phyloP scores from a whole-genome alignment of 2,329 filamentous ascomycete genomes.

The Lecanicillium sp. region DNA sequence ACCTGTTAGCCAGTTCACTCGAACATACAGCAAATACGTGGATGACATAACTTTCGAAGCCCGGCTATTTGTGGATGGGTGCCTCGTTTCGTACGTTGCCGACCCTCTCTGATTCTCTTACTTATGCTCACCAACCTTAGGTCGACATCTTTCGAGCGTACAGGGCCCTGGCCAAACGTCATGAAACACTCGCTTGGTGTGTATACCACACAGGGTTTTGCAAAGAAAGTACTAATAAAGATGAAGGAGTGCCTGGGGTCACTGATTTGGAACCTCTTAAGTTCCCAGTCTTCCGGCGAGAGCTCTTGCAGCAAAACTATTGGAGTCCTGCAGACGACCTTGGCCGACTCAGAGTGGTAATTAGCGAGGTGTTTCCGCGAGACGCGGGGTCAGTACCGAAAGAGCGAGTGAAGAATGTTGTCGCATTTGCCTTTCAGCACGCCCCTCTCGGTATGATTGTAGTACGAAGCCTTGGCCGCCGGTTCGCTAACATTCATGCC shows the following conservation, averaged over 20 bases:
- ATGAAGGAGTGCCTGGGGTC: too few relatives aligned
- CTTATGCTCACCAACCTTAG: conserved; percentile 23
- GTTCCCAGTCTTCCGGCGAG: conserved; percentile 66
- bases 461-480: background rate
- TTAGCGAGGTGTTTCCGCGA: conserved; percentile 64
- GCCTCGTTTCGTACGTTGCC: conserved; percentile 47
- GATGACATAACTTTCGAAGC: conserved; percentile 56
- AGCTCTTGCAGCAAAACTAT: conserved; percentile 59
- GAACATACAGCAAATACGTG: conserved; percentile 45
- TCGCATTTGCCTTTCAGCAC: conserved; percentile 79
- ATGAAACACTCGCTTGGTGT: conserved; percentile 37
- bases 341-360: conserved; percentile 68
- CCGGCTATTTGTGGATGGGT: conserved; percentile 61
- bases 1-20: conserved; percentile 48
- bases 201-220: too few relatives aligned
- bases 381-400: conserved; percentile 45
- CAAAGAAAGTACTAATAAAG: too few relatives aligned
- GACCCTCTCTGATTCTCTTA: background rate
- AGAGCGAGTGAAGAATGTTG: conserved; percentile 62
- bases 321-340: conserved; percentile 66
- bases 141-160: conserved; percentile 45
- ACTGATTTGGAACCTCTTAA: conserved; percentile 53
- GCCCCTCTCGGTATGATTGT: conserved; percentile 59
- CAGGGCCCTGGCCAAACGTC: conserved; percentile 42
- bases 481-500: conserved; percentile 1